phyloP scores from a whole-genome alignment of 192 early-diverging fungal species.

The Funneliformis geosporum region DNA sequence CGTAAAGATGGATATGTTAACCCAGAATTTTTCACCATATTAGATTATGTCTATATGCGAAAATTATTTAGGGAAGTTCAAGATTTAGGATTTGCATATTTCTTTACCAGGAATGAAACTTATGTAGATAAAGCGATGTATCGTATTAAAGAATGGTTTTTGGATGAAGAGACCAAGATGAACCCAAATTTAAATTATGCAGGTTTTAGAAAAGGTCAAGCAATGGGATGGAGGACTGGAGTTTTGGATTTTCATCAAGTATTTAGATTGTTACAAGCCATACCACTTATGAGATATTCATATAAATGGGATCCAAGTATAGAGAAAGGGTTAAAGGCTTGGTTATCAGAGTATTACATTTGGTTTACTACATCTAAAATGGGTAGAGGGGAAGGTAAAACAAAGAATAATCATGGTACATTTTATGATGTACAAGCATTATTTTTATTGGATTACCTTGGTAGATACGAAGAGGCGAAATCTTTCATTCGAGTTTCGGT shows the following conservation, averaged over 20 bases:
- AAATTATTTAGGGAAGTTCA: conserved; percentile 48
- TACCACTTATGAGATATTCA: conserved; percentile 42
- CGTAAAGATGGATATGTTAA: conserved; percentile 52
- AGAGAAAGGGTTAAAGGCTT: conserved; percentile 38
- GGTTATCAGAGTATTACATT: conserved; percentile 42
- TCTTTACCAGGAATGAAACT: conserved; percentile 48
- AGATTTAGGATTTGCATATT: conserved; percentile 55
- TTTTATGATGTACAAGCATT: conserved; percentile 57
- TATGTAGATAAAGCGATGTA: conserved; percentile 46
- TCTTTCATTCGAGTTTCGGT: conserved; percentile 33
- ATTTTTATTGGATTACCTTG: conserved; percentile 49
- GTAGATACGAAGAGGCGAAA: conserved; percentile 39
- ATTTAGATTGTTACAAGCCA: conserved; percentile 44
- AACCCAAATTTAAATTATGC: conserved; percentile 62
- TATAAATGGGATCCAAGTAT: conserved; percentile 36
- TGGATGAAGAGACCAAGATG: conserved; percentile 58
- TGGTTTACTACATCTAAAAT: conserved; percentile 41
- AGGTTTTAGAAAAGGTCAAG: conserved; percentile 47
- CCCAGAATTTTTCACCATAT: conserved; percentile 51
- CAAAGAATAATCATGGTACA: conserved; percentile 58
- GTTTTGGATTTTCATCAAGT: conserved; percentile 52
- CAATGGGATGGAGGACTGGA: conserved; percentile 41
- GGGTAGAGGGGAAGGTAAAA: conserved; percentile 38
- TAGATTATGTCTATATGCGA: conserved; percentile 44
- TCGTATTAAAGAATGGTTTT: conserved; percentile 55